phyloP scores from a whole-genome alignment of 139 green algal genomes.

The Diplosphaera chodatii region DNA sequence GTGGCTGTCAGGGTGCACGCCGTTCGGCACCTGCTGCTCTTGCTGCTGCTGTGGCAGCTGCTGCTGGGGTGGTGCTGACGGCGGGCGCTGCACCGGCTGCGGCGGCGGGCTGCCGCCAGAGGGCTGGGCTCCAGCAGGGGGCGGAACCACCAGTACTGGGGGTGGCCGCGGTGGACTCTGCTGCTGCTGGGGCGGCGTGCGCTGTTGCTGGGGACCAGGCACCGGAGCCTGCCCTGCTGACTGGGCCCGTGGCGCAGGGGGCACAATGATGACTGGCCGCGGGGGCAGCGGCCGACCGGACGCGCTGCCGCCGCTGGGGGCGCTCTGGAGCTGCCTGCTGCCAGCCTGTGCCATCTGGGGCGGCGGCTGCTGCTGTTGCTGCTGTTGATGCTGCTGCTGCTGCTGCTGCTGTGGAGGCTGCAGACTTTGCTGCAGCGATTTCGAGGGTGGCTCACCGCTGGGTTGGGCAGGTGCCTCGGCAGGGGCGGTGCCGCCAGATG shows the following conservation, averaged over 20 bases:
- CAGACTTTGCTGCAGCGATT: too few relatives aligned
- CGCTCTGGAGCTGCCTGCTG: neutral
- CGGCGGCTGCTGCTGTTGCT: constrained; percentile 16
- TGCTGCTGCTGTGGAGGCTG: neutral
- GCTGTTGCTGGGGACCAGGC: neutral
- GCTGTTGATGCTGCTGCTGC: neutral
- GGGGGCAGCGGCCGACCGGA: constrained; percentile 2
- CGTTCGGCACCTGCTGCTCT: neutral
- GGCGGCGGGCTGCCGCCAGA: neutral
- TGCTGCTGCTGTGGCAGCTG: neutral
- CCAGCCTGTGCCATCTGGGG: neutral
- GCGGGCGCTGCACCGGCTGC: neutral
- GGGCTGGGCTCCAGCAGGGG: neutral
- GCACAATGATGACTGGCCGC: neutral
- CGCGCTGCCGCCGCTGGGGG: constrained; percentile 10
- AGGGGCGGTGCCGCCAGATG: too few relatives aligned
- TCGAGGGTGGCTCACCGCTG: too few relatives aligned
- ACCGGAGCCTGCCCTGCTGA: neutral
- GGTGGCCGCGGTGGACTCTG: neutral
- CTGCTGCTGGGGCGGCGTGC: constrained; percentile 8
- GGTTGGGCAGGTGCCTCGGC: too few relatives aligned
- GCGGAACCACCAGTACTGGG: neutral
- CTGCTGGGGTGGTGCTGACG: neutral
- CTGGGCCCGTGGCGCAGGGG: neutral
- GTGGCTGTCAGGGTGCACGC: neutral